Base-by-base conservation (phyloP, 371 early-diverging fungal species). In the Mortierella sp. region DNA sequence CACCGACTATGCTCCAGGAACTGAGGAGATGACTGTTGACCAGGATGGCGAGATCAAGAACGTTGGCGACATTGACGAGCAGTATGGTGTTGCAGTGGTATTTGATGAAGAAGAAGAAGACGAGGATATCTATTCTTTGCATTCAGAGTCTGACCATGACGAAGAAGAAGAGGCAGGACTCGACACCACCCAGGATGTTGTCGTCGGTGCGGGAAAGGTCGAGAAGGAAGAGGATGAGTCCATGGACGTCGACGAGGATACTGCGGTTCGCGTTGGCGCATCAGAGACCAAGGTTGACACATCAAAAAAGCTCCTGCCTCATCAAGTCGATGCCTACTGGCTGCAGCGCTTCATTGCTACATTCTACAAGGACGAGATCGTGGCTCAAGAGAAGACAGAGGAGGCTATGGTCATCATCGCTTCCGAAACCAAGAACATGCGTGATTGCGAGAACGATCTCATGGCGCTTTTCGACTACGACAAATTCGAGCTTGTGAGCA, bases 291-390 rank as follows among this genome's bases (percentile, higher is more conserved):
- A 64, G 44, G 79, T 73, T 6, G 73, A 80, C 32, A 80, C 80
- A 14, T 56, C 72, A 32, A 75, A 78, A 42, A 84, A 79, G 58
- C 72, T 81, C 57, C 64, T 30, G 59, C 89, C 94, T 8, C 94
- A 95, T 78, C 94, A 94, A 56, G 87, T 99, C 64, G 98, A 98
- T 79, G 96, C 97, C 5, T 97, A 96, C 80, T 99, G 97, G 97
- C 85, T 97, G n/a, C 98, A 97, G 78, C 92, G 97, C 39, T 86
- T 89, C 52, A 85, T 99, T 26, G 84, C 92, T 27, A 78, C 86
- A 23, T 87, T 90, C 58, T 96, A 94, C 78, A 66, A 89, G 32
- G 99, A 97, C 79, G 91, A 95, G 2, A 90, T 90, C 55, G 84
- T 85, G 4, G 94, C 96, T 6, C 95, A 95, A 80, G 88, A 92